Base-by-base conservation (phyloP, 345 rosid species). In the Rhodamnia argentea region DNA sequence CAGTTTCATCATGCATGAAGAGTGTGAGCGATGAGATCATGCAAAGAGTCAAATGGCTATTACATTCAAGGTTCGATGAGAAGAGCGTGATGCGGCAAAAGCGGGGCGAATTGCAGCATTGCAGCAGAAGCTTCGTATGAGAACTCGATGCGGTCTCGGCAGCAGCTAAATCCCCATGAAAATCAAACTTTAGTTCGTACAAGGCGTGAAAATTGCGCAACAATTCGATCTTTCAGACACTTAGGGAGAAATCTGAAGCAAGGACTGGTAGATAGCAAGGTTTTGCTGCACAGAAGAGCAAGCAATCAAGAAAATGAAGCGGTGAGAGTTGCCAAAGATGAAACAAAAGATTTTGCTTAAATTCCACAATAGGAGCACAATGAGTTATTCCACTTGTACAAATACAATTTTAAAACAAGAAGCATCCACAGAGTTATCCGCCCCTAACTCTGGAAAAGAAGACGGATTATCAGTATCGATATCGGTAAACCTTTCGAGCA, bases 51-150 rank as follows among this genome's bases (percentile, higher is more conserved):
- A 10, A 32, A 70, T 32, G 47, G 78, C 78, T 22, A 18, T 29
- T 84, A 24, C 24, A 23, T 52, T 54, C 22, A 32, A 32, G 26
- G 78, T 0, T 11, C 7, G 0, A 70, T 70, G 26, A 13, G 0
- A 18, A 70, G 78, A 70, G 20, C 26, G 47, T 18, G 78, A 18
- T 2, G 7, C 24, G 7, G 20, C 26, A 18, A 18, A 18, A 37
- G 47, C 13, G 13, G 78, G 26, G 0, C 4, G 13, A 70, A 70
- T 6, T 18, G 26, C 2, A 13, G 47, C 1, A 0, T 10, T 4
- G 2, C 78, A 18, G 0, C 78, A 37, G 3, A 37, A 70, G 47
- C 47, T 70, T 70, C 47, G 4, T 4, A 70, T 70, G 78, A 32
- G 47, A 37, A 62, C 76, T 4, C 76, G 6, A 62, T 29, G 42